A percentile compares a stretch with the other conserved stretches of the same genome.
These are phyloP conservation scores for Umbilicus rupestris DNA, from an alignment of 164 flowering plant genomes.

Conservation along the genomic window DNA sequence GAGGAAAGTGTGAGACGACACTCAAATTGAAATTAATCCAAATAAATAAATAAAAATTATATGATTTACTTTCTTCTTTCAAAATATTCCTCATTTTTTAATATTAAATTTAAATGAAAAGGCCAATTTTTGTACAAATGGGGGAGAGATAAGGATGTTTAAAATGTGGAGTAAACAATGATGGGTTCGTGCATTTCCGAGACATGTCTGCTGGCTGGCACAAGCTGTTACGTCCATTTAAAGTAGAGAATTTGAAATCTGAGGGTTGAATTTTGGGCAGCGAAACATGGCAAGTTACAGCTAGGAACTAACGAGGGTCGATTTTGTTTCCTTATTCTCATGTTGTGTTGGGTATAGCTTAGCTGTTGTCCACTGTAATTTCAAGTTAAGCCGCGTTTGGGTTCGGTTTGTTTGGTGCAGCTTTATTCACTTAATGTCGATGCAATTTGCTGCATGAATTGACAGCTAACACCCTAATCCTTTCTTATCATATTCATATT, in stretches of 20 bases:
- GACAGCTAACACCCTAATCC: no score
- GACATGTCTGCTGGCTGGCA: not conserved
- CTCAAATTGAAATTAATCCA: no score
- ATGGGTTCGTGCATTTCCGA: slow-evolving; percentile 3
- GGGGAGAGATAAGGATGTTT: not conserved
- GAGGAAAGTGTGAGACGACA: no score
- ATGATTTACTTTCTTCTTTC: no score
- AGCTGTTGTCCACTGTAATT: slow-evolving; percentile 7
- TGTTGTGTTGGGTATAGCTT: not conserved
- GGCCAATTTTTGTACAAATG: no score
- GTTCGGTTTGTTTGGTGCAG: not conserved
- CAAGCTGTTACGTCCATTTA: not conserved
- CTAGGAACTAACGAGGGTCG: not conserved
- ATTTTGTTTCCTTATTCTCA: no score
- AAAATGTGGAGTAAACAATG: not conserved
- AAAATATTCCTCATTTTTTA: no score
- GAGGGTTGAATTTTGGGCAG: not conserved
- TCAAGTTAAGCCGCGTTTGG: not conserved
- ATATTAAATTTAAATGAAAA: no score
- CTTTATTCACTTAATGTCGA: not conserved
- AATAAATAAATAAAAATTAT: no score
- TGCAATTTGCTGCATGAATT: not conserved
- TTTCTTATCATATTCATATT: no score
- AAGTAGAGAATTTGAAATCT: not conserved
- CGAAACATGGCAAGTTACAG: not conserved